A percentile compares a stretch with the other conserved stretches of the same genome.
These are phyloP conservation scores for Cytospora piceae DNA, from an alignment of 2,329 filamentous ascomycete genomes.

Conservation along the genomic window DNA sequence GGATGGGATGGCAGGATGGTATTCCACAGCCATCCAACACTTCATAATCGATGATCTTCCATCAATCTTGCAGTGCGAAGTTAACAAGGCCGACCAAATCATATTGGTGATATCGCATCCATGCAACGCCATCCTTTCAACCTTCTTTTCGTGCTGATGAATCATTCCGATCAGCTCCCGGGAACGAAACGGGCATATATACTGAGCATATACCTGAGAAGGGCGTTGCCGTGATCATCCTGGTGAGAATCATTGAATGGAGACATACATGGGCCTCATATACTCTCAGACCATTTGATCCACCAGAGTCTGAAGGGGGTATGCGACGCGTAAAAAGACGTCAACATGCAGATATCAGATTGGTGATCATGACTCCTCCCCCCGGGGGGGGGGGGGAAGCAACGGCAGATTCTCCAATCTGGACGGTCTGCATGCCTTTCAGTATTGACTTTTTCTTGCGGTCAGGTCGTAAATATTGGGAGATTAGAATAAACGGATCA, in stretches of 20 bases:
- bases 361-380: background rate
- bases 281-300: background rate
- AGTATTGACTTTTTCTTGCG: background rate
- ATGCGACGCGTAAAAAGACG: conserved; percentile 1
- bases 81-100: background rate
- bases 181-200: conserved; percentile 4
- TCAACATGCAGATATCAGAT: conserved; percentile 12
- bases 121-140: background rate
- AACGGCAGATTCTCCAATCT: background rate
- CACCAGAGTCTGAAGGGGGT: conserved; percentile 5
- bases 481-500: background rate
- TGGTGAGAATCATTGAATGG: background rate
- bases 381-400: too few species aligned
- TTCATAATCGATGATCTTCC: background rate
- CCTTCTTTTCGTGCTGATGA: background rate
- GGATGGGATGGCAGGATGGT: background rate
- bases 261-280: conserved; percentile 8
- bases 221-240: conserved; percentile 2
- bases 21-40: conserved; percentile 2
- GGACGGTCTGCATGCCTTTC: background rate
- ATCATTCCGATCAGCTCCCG: background rate
- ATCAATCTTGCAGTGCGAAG: background rate
- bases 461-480: background rate
- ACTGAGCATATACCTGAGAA: background rate
- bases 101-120: background rate